phyloP scores from a whole-genome alignment of 176 grass and related monocot genomes.

The Typha latifolia region DNA sequence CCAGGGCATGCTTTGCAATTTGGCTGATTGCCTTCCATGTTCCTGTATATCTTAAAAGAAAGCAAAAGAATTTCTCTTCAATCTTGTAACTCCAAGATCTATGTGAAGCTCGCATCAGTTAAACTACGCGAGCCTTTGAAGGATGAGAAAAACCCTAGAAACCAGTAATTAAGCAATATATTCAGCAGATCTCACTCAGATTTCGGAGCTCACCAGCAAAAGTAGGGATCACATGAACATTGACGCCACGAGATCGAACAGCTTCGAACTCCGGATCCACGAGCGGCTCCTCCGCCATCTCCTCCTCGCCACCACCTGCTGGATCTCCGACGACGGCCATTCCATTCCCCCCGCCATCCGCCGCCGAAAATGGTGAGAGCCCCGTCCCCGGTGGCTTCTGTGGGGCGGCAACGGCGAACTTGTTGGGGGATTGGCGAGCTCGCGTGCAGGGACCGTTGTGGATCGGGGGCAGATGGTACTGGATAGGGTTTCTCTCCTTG shows the following conservation, averaged over 20 bases:
- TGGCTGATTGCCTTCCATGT: no score
- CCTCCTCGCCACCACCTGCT: slow-evolving; percentile 30
- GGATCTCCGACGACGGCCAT: slow-evolving; percentile 19
- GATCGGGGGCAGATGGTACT: slow-evolving; percentile 46
- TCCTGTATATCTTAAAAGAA: no score
- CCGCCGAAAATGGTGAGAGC: slow-evolving; percentile 2
- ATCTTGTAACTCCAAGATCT: no score
- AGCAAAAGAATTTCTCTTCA: no score
- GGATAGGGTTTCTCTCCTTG: slow-evolving; percentile 78
- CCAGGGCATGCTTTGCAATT: no score
- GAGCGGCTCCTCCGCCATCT: slow-evolving; percentile 23
- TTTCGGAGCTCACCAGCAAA: slow-evolving; percentile 57
- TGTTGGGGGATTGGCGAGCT: slow-evolving; percentile 84
- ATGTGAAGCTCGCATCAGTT: no score
- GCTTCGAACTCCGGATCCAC: slow-evolving; percentile 56
- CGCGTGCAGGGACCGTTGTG: slow-evolving; percentile 88
- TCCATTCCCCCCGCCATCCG: slow-evolving; percentile 23
- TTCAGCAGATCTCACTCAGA: slow-evolving; percentile 15
- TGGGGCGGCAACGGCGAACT: slow-evolving; percentile 26
- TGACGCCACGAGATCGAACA: slow-evolving; percentile 70
- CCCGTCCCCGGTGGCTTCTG: slow-evolving; percentile 14
- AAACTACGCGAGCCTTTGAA: no score
- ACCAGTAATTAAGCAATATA: slow-evolving; percentile 13
- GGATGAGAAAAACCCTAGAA: background rate
- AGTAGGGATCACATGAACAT: slow-evolving; percentile 80